Evolutionary conservation across 768 basidiomycete species (phyloP).

Genomic region (Russula griseocarnosa): DNA sequence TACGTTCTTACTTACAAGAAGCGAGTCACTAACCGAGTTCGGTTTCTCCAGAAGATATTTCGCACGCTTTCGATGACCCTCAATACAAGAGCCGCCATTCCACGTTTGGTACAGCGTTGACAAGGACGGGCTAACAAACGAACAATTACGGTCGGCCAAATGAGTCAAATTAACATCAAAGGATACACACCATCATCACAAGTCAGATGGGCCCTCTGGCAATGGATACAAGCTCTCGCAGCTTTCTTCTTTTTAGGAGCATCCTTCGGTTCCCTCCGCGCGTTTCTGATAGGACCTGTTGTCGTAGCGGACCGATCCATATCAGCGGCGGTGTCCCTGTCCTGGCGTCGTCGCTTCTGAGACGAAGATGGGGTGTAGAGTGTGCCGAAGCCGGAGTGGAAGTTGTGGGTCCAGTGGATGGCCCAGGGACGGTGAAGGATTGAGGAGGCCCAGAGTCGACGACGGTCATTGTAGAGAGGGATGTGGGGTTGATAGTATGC

Average conservation of each 20-base stretch:
- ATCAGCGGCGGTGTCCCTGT: constrained; percentile 52
- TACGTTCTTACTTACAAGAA: constrained; percentile 28
- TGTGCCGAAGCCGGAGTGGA: neutral
- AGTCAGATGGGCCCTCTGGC: constrained; percentile 97
- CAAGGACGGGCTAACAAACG: constrained; percentile 81
- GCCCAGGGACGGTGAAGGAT: neutral
- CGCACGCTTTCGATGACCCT: constrained; percentile 96
- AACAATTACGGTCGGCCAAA: constrained; percentile 19
- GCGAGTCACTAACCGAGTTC: constrained; percentile 65
- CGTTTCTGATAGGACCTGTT: constrained; percentile 42
- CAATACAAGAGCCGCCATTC: constrained; percentile 83
- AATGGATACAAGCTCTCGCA: constrained; percentile 88
- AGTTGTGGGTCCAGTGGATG: constrained; percentile 1
- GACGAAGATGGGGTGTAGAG: neutral
- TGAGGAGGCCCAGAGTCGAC: neutral
- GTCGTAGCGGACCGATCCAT: constrained; percentile 50
- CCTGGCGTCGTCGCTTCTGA: constrained; percentile 45
- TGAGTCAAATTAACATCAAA: constrained; percentile 6
- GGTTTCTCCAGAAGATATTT: constrained; percentile 91
- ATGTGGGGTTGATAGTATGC: constrained; percentile 18
- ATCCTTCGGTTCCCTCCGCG: constrained; percentile 50
- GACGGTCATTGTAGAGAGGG: constrained; percentile 14
- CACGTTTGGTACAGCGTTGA: constrained; percentile 92
- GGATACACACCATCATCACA: constrained; percentile 86
- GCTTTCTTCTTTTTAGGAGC: constrained; percentile 94